Conservation (phyloP, 2,329 filamentous ascomycete genomes). For the Arthroderma uncinatum region DNA sequence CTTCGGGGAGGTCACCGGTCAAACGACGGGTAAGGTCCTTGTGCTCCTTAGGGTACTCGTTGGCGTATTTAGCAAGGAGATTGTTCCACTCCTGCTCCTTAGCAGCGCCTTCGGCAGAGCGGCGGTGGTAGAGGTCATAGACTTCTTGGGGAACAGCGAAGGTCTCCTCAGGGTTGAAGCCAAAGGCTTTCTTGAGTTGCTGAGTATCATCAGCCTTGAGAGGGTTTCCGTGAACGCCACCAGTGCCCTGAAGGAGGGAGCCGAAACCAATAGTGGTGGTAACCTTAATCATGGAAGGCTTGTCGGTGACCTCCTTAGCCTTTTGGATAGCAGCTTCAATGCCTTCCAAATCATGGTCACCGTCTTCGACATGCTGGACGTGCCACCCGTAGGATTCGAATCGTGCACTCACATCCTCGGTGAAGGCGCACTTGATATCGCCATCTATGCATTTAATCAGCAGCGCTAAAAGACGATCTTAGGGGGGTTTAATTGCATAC, state of each 20-base stretch:
- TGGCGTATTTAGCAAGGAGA: conserved; percentile 74
- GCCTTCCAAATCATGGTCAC: conserved; percentile 73
- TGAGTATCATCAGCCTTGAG: conserved; percentile 90
- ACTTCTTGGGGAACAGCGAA: conserved; percentile 93
- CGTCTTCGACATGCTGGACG: conserved; percentile 68
- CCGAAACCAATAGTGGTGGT: conserved; percentile 96
- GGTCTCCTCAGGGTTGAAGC: conserved; percentile 86
- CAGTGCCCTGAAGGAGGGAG: conserved; percentile 83
- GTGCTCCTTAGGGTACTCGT: conserved; percentile 66
- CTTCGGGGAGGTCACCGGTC: conserved; percentile 74
- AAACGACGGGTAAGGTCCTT: conserved; percentile 73
- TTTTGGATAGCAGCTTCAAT: conserved; percentile 83
- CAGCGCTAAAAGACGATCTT: conserved; percentile 34
- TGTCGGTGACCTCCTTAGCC: conserved; percentile 80
- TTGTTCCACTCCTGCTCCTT: conserved; percentile 92
- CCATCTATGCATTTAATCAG: conserved; percentile 51
- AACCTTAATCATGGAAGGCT: conserved; percentile 93
- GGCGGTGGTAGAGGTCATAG: conserved; percentile 81
- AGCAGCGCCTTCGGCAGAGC: conserved; percentile 73
- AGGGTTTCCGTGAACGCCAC: conserved; percentile 90
- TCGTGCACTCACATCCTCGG: conserved; percentile 86
- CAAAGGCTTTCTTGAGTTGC: conserved; percentile 88
- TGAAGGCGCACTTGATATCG: conserved; percentile 92
- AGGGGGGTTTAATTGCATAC: conserved; percentile 32
- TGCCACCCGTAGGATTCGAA: conserved; percentile 99